Evolutionary conservation across 192 early-diverging fungal species (phyloP), one percentile per base, ranked within the genome.

Genomic region (Coemansia sp.): DNA sequence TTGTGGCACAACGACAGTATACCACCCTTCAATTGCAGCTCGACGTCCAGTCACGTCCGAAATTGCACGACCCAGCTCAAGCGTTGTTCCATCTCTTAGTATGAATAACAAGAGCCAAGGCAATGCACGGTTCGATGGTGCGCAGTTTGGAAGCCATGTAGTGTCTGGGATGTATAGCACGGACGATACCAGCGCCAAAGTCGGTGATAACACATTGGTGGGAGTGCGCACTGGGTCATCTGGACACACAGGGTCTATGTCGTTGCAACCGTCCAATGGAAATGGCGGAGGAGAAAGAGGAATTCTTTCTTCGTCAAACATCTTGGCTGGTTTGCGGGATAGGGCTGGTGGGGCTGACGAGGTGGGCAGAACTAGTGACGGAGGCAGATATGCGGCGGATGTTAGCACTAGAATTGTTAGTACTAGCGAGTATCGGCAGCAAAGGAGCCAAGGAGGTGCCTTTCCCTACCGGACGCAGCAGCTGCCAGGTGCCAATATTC

Each of bases 321-420:
- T 76, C 15, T 56, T 76, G 52, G 73, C 73, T 11, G 62, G 66
- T 0, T 21, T 75, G 21, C 61, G 65, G 45, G 67, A 67, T 16
- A 60, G 67, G 18, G 68, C 73, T 13, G 61, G 57, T 18, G 57
- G 57, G 9, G 26, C 26, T 59, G 16, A 11, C n/a, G 39, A 16
- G 3, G 16, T 37, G 7, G 39, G 5, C 57, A 37, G 37, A 5
- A 41, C 18, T 41, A 59, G 15, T 16, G 19, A 1, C 4, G 39
- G 57, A 59, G 57, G 40, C n/a, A 59, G 8, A n/a, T 6, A 13
- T 26, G 57, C 12, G 57, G 15, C 57, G 15, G 40, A 41, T 0
- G 39, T 41, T 9, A 41, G 2, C 16, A n/a, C 39, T 15, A 19
- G 12, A 8, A 59, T 37, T 18, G 39, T 4, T 13, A 41, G 18